phyloP scores from a whole-genome alignment of 2,329 filamentous ascomycete species.

The Colletotrichum sp. region DNA sequence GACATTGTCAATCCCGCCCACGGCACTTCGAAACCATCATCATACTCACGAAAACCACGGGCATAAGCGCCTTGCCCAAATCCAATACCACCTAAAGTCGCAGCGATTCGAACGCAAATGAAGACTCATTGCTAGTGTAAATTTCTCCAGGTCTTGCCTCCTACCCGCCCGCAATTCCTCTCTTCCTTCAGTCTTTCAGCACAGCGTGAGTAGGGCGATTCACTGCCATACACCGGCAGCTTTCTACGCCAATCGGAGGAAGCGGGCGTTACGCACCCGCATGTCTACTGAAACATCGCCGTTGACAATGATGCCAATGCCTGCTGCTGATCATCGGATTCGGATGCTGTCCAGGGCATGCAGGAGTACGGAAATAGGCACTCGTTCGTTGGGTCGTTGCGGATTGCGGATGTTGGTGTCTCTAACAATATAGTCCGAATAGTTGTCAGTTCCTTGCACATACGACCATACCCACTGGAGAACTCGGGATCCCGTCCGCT shows the following conservation, averaged over 20 bases:
- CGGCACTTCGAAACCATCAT: neutral
- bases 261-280: neutral
- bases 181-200: neutral
- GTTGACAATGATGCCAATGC: neutral
- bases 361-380: neutral
- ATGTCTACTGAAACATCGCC: neutral
- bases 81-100: neutral
- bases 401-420: neutral
- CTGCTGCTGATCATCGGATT: neutral
- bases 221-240: neutral
- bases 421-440: neutral
- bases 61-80: neutral
- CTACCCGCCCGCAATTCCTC: neutral
- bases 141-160: neutral
- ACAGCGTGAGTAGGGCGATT: neutral
- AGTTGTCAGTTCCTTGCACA: accelerated
- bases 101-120: neutral
- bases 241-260: neutral
- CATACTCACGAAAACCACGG: neutral
- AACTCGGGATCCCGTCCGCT: too few relatives aligned
- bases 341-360: neutral
- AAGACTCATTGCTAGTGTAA: neutral
- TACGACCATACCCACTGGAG: neutral
- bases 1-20: neutral
- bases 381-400: neutral